A percentile compares a stretch with the other conserved stretches of the same genome.
These are phyloP conservation scores for Epichloe baconii DNA, from an alignment of 2,329 filamentous ascomycete genomes.

Conservation along the genomic window DNA sequence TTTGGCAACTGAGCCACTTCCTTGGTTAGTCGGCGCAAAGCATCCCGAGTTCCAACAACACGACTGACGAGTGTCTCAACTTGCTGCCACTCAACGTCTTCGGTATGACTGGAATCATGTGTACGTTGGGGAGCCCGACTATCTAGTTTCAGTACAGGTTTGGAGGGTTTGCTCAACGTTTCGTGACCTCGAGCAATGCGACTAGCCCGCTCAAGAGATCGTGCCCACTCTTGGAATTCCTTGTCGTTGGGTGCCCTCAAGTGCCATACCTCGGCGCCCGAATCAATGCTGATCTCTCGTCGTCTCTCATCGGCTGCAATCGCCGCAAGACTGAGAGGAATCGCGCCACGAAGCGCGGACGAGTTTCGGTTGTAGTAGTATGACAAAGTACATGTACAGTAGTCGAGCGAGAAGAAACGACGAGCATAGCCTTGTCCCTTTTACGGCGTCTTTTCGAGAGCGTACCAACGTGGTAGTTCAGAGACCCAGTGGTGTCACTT, in stretches of 20 bases:
- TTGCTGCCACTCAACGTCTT: slow-evolving; percentile 76
- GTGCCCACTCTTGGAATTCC: slow-evolving; percentile 81
- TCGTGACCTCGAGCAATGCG: slow-evolving; percentile 46
- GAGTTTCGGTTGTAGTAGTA: slow-evolving; percentile 95
- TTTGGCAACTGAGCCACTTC: slow-evolving; percentile 52
- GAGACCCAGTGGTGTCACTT: slow-evolving; percentile 31
- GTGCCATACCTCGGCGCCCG: slow-evolving; percentile 95
- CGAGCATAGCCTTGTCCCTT: slow-evolving; percentile 86
- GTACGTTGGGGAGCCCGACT: slow-evolving; percentile 14
- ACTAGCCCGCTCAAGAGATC: slow-evolving; percentile 72
- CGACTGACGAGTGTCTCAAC: slow-evolving; percentile 77
- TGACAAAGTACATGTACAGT: slow-evolving; percentile 82
- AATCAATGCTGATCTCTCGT: slow-evolving; percentile 91
- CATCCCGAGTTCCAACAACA: slow-evolving; percentile 78
- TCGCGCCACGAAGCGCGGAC: slow-evolving; percentile 79
- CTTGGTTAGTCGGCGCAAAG: slow-evolving; percentile 71
- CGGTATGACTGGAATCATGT: slow-evolving; percentile 31
- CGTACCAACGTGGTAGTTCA: slow-evolving; percentile 67
- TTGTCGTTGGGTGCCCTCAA: slow-evolving; percentile 67
- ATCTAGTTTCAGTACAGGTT: slow-evolving; percentile 15
- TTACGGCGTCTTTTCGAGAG: slow-evolving; percentile 87
- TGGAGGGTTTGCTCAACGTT: slow-evolving; percentile 14
- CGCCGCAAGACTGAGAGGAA: slow-evolving; percentile 81
- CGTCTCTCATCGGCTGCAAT: slow-evolving; percentile 80
- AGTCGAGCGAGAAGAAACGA: slow-evolving; percentile 92